phyloP scores from a whole-genome alignment of 441 rosid genomes.

The Adansonia grandidieri region DNA sequence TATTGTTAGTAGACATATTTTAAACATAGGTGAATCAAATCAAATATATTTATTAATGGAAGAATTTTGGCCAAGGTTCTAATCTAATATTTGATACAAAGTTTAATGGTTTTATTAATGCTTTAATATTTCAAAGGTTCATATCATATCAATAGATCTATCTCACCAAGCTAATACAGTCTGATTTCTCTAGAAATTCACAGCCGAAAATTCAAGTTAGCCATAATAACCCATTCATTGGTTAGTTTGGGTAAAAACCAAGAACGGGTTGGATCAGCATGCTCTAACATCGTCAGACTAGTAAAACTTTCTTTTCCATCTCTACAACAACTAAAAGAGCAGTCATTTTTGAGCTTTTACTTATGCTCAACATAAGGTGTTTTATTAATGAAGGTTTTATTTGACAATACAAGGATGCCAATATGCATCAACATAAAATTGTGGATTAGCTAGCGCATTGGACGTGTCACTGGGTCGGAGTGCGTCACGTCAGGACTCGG shows the following conservation, averaged over 20 bases:
- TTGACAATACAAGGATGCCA: background rate
- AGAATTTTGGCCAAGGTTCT: too few species aligned
- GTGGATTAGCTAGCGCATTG: background rate
- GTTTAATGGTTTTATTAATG: background rate
- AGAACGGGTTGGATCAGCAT: background rate
- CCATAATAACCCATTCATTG: background rate
- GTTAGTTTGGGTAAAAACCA: background rate
- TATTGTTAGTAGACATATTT: too few species aligned
- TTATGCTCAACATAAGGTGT: background rate
- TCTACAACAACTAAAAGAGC: background rate
- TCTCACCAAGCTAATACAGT: background rate
- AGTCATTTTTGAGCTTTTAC: background rate
- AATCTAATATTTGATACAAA: too few species aligned
- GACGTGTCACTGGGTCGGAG: background rate
- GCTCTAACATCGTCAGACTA: too few species aligned
- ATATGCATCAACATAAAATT: background rate
- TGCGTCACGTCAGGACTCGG: too few species aligned
- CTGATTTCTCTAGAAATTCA: constrained; percentile 12
- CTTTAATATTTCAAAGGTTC: background rate
- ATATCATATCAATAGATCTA: background rate
- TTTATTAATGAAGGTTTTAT: background rate
- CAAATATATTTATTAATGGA: too few species aligned
- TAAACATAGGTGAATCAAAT: too few species aligned
- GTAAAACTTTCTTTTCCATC: background rate
- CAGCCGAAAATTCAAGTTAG: background rate